Percentiles rank a stretch among this genome's conserved stretches.
These are phyloP conservation scores for Plectosphaerella sp. DNA, from an alignment of 2,329 filamentous ascomycete genomes.

Conservation along the genomic window DNA sequence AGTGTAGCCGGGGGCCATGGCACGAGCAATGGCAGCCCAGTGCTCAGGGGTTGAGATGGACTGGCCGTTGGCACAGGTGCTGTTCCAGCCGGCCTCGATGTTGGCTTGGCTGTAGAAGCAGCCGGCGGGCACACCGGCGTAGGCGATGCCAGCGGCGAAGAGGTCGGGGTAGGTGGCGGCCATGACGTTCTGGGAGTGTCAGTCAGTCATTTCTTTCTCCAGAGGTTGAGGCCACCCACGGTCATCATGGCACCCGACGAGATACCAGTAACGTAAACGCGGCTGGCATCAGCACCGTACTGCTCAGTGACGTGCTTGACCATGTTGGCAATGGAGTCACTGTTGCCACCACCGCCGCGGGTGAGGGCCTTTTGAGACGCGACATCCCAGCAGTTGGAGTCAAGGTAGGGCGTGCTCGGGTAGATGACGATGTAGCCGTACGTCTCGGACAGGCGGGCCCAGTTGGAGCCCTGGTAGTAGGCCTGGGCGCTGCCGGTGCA, in stretches of 20 bases:
- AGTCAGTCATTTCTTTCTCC: neutral
- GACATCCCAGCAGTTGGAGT: conserved; percentile 53
- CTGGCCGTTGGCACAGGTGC: conserved; percentile 47
- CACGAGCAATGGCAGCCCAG: conserved; percentile 35
- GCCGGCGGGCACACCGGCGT: conserved; percentile 50
- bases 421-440: conserved; percentile 52
- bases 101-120: conserved; percentile 42
- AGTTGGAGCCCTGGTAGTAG: conserved; percentile 47
- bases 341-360: conserved; percentile 47
- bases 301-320: conserved; percentile 41
- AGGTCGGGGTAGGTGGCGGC: conserved; percentile 51
- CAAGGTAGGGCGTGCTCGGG: conserved; percentile 32
- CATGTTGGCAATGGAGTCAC: conserved; percentile 49
- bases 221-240: neutral
- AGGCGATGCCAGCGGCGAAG: conserved; percentile 46
- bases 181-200: conserved; percentile 32
- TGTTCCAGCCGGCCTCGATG: conserved; percentile 45
- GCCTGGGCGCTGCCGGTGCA: conserved; percentile 51
- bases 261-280: conserved; percentile 44
- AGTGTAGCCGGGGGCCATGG: conserved; percentile 48
- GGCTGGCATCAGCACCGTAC: conserved; percentile 40
- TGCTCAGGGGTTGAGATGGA: conserved; percentile 32
- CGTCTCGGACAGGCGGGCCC: conserved; percentile 47
- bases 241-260: conserved; percentile 53
- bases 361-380: conserved; percentile 43